Base-by-base conservation (phyloP, 768 basidiomycete species). In the Serendipita indica region DNA sequence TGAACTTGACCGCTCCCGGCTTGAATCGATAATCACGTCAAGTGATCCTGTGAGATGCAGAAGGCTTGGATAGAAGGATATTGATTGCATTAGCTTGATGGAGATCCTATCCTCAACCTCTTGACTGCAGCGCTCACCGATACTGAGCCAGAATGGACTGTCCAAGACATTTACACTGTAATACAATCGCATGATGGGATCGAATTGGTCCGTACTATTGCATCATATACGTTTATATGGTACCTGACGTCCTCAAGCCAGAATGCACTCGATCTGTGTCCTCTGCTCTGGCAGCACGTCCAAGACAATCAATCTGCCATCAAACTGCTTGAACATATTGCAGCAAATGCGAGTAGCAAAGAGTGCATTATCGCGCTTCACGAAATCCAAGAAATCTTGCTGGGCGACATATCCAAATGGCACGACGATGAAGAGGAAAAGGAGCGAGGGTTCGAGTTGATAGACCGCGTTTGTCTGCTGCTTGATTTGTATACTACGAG, bases 211-310 rank as follows among this genome's bases (percentile, higher is more conserved):
- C 20, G 49, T 12, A 25, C 32, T 7, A 10, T n/a, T 10, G 10
- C 35, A 10, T 37, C n/a, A 10, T 10, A 10, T 37, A 37, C n/a
- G 35, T 10, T 37, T 37, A 10, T n/a, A 37, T 37, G n/a, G n/a
- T n/a, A n/a, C n/a, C n/a, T 37, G 35, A 37, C 10, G 10, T 10
- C 35, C 35, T 18, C 18, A n/a, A n/a, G 27, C 1, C n/a, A 54
- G 49, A 54, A 54, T 54, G 49, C 49, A 4, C 49, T 54, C n/a
- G 49, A 54, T 27, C 49, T 54, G 10, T 28, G 22, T 28, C 49
- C 49, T 22, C 25, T 1, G 20, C 49, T 54, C 32, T 54, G 49
- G 49, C 22, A 27, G 32, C 10, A 54, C 32, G n/a, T 28, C n/a
- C 25, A 12, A n/a, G 32, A 54, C 16, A 33, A 33, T 27, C 16